A percentile compares a stretch with the other conserved stretches of the same genome.
Conservation (phyloP, 2,329 filamentous ascomycete genomes). For the Xylariaceae sp. region DNA sequence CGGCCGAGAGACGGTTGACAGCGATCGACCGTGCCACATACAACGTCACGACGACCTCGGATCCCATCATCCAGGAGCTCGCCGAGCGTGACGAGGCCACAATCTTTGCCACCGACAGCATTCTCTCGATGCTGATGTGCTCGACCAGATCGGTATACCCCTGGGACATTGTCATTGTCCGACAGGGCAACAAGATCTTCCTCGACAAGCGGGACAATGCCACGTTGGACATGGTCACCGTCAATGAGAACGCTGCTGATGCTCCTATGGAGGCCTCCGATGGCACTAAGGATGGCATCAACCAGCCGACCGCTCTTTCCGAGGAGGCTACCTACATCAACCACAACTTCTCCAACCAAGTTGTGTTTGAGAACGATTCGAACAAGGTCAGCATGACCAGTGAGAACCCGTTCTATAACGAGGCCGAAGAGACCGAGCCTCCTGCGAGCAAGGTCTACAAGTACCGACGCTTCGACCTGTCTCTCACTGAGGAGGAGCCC, state of each 20-base stretch:
- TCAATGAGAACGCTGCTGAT: conserved; percentile 97
- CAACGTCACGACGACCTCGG: conserved; percentile 94
- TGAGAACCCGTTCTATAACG: conserved; percentile 96
- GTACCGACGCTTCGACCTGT: conserved; percentile 95
- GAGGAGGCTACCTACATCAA: conserved; percentile 99
- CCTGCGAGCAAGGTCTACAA: conserved; percentile 96
- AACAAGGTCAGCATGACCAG: conserved; percentile 78
- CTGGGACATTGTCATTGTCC: conserved; percentile 93
- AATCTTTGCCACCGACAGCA: conserved; percentile 94
- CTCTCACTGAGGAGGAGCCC: conserved; percentile 89
- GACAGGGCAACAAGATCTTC: conserved; percentile 94
- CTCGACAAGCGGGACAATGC: conserved; percentile 97
- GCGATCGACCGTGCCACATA: conserved; percentile 92
- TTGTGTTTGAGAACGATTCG: conserved; percentile 74
- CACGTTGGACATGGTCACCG: conserved; percentile 92
- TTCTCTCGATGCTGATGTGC: conserved; percentile 99
- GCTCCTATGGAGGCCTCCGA: conserved; percentile 87
- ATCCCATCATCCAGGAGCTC: conserved; percentile 94
- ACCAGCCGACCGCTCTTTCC: conserved; percentile 87
- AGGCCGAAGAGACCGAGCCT: conserved; percentile 85
- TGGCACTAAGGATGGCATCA: conserved; percentile 88
- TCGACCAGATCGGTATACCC: conserved; percentile 93
- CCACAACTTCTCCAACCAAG: conserved; percentile 98
- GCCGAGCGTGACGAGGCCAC: conserved; percentile 93
- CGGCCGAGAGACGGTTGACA: conserved; percentile 78